Percentiles rank a stretch among this genome's conserved stretches.
Evolutionary conservation across 2,329 filamentous ascomycete genomes (phyloP).

Genomic region (Neophaeococcomyces mojaviensis): DNA sequence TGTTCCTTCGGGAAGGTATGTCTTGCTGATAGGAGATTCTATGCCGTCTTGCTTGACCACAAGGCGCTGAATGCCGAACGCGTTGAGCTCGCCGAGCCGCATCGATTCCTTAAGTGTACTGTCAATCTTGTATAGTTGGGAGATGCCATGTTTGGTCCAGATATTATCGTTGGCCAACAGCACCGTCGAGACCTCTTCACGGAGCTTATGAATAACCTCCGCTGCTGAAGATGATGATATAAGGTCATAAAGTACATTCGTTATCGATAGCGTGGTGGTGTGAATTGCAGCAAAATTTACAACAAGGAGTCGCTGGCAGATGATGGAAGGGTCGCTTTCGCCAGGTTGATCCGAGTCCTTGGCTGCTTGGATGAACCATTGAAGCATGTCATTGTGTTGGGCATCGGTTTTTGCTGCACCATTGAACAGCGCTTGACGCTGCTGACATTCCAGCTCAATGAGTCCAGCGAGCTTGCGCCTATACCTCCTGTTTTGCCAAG

Average conservation of each 20-base stretch:
- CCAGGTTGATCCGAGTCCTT: conserved; percentile 34
- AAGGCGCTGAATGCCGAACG: conserved; percentile 24
- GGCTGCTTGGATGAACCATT: conserved; percentile 50
- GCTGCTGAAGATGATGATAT: conserved; percentile 20
- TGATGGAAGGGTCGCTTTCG: conserved; percentile 41
- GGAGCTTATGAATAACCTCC: conserved; percentile 24
- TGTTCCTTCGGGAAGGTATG: conserved; percentile 39
- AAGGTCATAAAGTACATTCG: conserved; percentile 26
- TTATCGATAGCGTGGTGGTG: conserved; percentile 26
- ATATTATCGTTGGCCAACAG: conserved; percentile 21
- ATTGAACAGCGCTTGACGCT: conserved; percentile 42
- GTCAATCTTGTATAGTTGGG: conserved; percentile 34
- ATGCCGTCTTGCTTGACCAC: conserved; percentile 24
- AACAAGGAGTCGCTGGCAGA: conserved; percentile 47
- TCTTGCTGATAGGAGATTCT: conserved; percentile 34
- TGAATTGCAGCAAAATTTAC: conserved; percentile 34
- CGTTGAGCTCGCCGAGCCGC: conserved; percentile 34
- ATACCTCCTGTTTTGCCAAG: conserved; percentile 40
- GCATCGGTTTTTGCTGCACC: conserved; percentile 39
- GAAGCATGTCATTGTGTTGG: conserved; percentile 50
- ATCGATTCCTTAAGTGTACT: conserved; percentile 38
- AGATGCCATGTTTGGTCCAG: conserved; percentile 32
- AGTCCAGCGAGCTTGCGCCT: conserved; percentile 38
- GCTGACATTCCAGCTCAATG: conserved; percentile 42
- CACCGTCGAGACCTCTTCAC: conserved; percentile 29